A percentile compares a stretch with the other conserved stretches of the same genome.
Conservation (phyloP, 2,329 filamentous ascomycete genomes). For the Cryoendolithus antarcticus region DNA sequence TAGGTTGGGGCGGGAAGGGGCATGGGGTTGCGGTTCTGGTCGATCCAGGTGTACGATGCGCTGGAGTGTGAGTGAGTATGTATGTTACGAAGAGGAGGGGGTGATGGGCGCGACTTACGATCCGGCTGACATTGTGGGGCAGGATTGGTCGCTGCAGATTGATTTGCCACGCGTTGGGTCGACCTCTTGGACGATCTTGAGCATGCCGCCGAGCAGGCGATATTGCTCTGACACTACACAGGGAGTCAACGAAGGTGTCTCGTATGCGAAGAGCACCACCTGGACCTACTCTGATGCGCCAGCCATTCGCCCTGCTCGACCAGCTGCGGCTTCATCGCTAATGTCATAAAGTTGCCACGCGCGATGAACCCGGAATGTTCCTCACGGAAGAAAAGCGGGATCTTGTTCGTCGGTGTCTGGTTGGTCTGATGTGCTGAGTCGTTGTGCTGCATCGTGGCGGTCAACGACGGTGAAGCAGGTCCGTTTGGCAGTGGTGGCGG, state of each 20-base stretch:
- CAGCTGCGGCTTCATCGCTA: slow-evolving; percentile 84
- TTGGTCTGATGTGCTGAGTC: slow-evolving; percentile 35
- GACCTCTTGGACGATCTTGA: slow-evolving; percentile 75
- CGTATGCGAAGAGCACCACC: background rate
- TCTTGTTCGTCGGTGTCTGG: slow-evolving; percentile 38
- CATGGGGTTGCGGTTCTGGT: slow-evolving; percentile 73
- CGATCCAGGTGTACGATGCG: slow-evolving; percentile 93
- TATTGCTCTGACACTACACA: slow-evolving; percentile 77
- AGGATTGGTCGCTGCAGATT: slow-evolving; percentile 73
- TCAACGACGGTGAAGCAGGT: slow-evolving; percentile 31
- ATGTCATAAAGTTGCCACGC: slow-evolving; percentile 93
- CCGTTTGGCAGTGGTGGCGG: slow-evolving; percentile 17
- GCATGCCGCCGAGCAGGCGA: slow-evolving; percentile 76
- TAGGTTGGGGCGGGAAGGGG: slow-evolving; percentile 89
- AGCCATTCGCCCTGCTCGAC: slow-evolving; percentile 94
- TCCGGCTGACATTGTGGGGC: slow-evolving; percentile 89
- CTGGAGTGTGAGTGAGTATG: slow-evolving; percentile 32
- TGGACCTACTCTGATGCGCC: slow-evolving; percentile 68
- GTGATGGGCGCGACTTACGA: slow-evolving; percentile 48
- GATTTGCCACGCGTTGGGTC: slow-evolving; percentile 61
- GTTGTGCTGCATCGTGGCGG: slow-evolving; percentile 58
- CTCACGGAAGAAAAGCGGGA: slow-evolving; percentile 64
- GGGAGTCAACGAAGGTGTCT: background rate
- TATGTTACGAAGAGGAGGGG: background rate
- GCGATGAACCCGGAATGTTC: slow-evolving; percentile 75